Evolutionary conservation across 768 basidiomycete species (phyloP), one percentile per base, ranked within the genome.

Genomic region (Sistotremastrum niveocremeum): DNA sequence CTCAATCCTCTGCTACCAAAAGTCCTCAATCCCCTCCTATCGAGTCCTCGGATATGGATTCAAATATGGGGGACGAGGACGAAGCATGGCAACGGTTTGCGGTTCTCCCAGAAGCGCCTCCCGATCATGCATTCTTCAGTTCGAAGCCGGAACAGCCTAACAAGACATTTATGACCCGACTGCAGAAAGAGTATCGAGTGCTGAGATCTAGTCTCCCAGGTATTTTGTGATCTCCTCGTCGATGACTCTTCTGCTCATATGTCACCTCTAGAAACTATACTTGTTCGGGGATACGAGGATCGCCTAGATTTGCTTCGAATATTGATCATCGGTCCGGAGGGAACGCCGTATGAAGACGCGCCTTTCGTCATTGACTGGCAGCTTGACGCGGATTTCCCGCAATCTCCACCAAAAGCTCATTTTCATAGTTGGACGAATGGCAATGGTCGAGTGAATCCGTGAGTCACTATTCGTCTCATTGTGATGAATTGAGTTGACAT

Each of bases 361-460:
- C 93, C 91, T 0, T 93, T 94, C 62, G 81, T 95, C 29, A 94
- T 95, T 47, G 91, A 97, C 62, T 89, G 86, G 86, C 77, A 80
- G 72, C 67, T 89, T 7, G 86, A 85, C 55, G 85, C 77, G 45
- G 80, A 82, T 60, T 95, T 83, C 59, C 89, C 81, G 39, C 77
- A 79, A 52, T 76, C 68, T 49, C 89, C 91, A 8, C 91, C 91
- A 0, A 68, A 77, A 46, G 93, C 91, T 7, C 83, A 87, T 64
- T 97, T 97, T 62, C 71, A 81, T 42, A 90, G 87, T 49, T 93
- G 89, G 85, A 95, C 91, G 4, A 88, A 89, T 61, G 90, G 90
- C 3, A 88, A 90, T 57, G 90, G 90, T 32, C 71, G 90, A 81
- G 83, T 87, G 10, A 87, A 87, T 59, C 84, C 84, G 84, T 86